Percentiles rank a stretch among this genome's conserved stretches.
Conservation (phyloP, 2,329 filamentous ascomycete species). For the Penicillium sp. region DNA sequence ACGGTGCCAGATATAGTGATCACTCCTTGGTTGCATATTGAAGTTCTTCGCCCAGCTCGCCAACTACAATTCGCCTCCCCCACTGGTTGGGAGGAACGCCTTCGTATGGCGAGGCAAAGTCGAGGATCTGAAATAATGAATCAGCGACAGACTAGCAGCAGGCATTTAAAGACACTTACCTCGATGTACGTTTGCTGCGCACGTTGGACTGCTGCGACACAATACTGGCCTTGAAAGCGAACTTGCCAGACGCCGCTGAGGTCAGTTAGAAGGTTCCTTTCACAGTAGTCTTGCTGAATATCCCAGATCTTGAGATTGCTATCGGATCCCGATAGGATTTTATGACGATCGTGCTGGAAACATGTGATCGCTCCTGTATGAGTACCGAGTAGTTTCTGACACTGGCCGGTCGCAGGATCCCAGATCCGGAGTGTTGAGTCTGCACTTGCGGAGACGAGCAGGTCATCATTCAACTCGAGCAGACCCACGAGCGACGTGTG, state of each 20-base stretch:
- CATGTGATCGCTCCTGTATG: slow-evolving; percentile 98
- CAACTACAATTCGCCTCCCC: slow-evolving; percentile 68
- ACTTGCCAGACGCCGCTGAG: slow-evolving; percentile 99
- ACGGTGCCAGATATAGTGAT: too few relatives aligned
- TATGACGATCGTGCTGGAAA: slow-evolving; percentile 95
- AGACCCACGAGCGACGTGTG: slow-evolving; percentile 93
- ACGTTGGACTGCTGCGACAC: slow-evolving; percentile 93
- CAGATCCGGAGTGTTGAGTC: slow-evolving; percentile 94
- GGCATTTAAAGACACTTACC: slow-evolving; percentile 56
- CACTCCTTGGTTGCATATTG: too few relatives aligned
- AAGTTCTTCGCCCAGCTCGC: slow-evolving; percentile 12
- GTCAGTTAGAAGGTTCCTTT: slow-evolving; percentile 89
- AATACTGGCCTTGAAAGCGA: slow-evolving; percentile 90
- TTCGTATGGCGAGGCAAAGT: slow-evolving; percentile 92
- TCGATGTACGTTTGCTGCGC: slow-evolving; percentile 93
- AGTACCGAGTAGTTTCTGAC: slow-evolving; percentile 83
- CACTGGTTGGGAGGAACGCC: slow-evolving; percentile 75
- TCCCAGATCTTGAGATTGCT: slow-evolving; percentile 99
- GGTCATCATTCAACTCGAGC: slow-evolving; percentile 83
- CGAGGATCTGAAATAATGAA: slow-evolving; percentile 69
- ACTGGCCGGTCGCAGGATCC: slow-evolving; percentile 90
- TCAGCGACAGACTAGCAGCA: slow-evolving; percentile 13
- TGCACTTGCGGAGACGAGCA: slow-evolving; percentile 89
- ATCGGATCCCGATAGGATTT: slow-evolving; percentile 94
- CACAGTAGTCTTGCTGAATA: slow-evolving; percentile 83